Evolutionary conservation across 202 grass and related monocot species (phyloP), one percentile per base, ranked within the genome.

Genomic region (Bolboschoenoplectus hybrid): DNA sequence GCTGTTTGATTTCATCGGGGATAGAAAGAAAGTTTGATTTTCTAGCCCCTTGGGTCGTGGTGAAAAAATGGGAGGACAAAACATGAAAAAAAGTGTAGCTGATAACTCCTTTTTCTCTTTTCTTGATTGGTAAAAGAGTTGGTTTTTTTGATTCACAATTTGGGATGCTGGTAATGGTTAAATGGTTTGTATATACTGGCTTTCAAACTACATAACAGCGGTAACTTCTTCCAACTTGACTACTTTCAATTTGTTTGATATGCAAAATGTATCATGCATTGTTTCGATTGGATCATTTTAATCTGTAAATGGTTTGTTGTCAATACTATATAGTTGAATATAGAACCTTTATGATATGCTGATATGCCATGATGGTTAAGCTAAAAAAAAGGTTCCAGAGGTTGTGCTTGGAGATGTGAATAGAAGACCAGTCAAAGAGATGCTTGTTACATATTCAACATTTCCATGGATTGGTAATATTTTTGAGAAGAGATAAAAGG

Each of bases 171-270:
- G 66, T 50, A 35, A 67, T 84, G 81, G 81, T 84, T 38, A 67
- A 82, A 82, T 67, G 81, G 58, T 83, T 68, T 84, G 81, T 84
- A 70, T 67, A 84, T 84, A 70, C 66, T 84, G 81, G 63, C 32
- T 84, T 84, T 82, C 55, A 67, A 26, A 52, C 63, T 67, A 66
- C 53, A 83, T 83, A 68, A 69, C 66, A 57, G 66, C 56, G 64
- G 64, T 84, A 45, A 82, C 63, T 46, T 49, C 9, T 67, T 63
- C 61, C 61, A 50, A 82, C 45, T 82, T 50, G 41, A 82, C 61
- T 9, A 66, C 67, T 67, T 66, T 45, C 5, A 4, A 2, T 47
- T 70, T 53, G 12, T 68, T 53, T 55, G 46, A 51, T 49, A 20
- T 67, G 64, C 45, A 14, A 10, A 26, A 65, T 10, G 55, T 66